Percentiles rank a stretch among this genome's conserved stretches.
phyloP scores from a whole-genome alignment of 345 rosid species.

The Eucalyptus curtisii region DNA sequence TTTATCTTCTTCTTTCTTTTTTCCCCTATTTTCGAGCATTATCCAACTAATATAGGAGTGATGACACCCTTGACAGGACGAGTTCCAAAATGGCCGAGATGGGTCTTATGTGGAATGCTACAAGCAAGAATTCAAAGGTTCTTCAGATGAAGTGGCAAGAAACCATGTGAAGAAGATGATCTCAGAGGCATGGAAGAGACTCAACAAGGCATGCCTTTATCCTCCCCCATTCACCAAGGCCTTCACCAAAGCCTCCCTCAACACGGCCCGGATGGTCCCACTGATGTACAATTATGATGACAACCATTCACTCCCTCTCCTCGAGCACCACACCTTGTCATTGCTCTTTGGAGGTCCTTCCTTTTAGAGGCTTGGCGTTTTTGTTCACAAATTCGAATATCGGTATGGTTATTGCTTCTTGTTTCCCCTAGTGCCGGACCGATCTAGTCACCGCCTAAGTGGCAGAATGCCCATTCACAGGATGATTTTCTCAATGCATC shows the following conservation, averaged over 20 bases:
- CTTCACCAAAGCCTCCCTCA: conserved; percentile 20
- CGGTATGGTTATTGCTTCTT: background rate
- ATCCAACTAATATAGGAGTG: background rate
- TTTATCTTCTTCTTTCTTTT: too few relatives aligned
- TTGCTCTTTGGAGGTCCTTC: background rate
- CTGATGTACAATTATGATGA: conserved; percentile 37
- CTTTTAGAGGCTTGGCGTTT: background rate
- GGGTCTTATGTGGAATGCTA: conserved; percentile 49
- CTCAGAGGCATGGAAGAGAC: conserved; percentile 39
- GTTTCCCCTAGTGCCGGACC: background rate
- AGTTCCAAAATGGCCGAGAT: conserved; percentile 14
- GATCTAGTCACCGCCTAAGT: background rate
- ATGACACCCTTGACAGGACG: background rate
- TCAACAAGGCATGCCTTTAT: conserved; percentile 31
- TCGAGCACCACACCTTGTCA: conserved; percentile 15
- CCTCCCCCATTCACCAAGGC: conserved; percentile 14
- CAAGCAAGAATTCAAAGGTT: conserved; percentile 19
- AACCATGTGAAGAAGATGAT: conserved; percentile 16
- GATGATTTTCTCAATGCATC: background rate
- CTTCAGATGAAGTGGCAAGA: conserved; percentile 13
- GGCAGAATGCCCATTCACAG: background rate
- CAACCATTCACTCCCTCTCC: conserved; percentile 20
- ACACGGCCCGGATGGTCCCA: conserved; percentile 45
- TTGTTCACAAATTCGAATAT: background rate
- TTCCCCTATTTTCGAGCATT: background rate